Base-by-base conservation (phyloP, 345 rosid species). In the Linum lewisii region DNA sequence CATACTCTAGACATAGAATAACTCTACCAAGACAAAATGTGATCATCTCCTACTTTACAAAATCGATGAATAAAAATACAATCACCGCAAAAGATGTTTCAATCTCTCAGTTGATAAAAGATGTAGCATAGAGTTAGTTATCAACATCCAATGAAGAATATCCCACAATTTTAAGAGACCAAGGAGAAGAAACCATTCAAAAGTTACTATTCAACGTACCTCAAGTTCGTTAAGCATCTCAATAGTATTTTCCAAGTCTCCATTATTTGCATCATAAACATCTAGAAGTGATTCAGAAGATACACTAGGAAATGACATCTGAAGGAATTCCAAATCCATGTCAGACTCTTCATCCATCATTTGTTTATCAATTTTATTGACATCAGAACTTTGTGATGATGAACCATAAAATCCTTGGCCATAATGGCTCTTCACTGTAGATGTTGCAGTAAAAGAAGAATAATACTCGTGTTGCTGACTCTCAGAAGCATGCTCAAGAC, bases 211-310 rank as follows among this genome's bases (percentile, higher is more conserved):
- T 42, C 47, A 29, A 34, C 45, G 69, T 74, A 90, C 98, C 98
- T 84, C 96, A 61, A 91, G 93, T 47, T 84, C 88, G 63, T 60
- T 74, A 20, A 91, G 78, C 96, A 91, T 91, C 72, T 91, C 96
- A 56, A 80, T 14, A 57, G 93, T 63, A n/a, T 88, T 88, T 24
- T 88, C 96, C 63, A 86, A 61, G 77, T 91, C 96, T 44, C 81
- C 78, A 52, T 60, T 72, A 73, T 83, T 91, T 22, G 86, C 98
- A 71, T 72, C 57, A 78, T 84, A 84, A 5, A 88, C 96, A 72
- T 75, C 93, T 58, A 65, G 64, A 36, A 91, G 78, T 62, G 98
- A 86, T 68, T 86, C 85, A 58, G 73, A 64, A 34, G 98, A 92
- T 24, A 88, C 63, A 54, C 75, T 84, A 32, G 93, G 79, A 78